Conservation (phyloP, 345 rosid genomes). For the Salix udensis region DNA sequence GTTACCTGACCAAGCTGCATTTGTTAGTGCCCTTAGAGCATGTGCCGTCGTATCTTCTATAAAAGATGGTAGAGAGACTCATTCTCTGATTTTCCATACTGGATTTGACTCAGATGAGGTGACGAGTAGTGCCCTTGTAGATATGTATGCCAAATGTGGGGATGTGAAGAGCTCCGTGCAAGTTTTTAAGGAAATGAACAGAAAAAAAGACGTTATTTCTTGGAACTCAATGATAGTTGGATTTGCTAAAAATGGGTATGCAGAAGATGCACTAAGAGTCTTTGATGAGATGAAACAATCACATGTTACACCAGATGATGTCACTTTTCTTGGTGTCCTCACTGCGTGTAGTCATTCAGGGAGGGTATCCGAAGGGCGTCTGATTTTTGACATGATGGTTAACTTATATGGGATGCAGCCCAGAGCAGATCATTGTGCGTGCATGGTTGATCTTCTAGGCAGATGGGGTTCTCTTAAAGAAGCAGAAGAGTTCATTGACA, state of each 20-base stretch:
- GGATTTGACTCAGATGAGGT: slow-evolving; percentile 71
- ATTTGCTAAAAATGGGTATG: slow-evolving; percentile 80
- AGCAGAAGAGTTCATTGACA: slow-evolving; percentile 66
- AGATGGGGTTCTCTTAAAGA: slow-evolving; percentile 84
- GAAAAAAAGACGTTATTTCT: slow-evolving; percentile 49
- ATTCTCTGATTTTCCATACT: slow-evolving; percentile 60
- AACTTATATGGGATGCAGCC: slow-evolving; percentile 53
- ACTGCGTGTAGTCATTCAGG: slow-evolving; percentile 97
- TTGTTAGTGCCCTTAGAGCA: slow-evolving; percentile 76
- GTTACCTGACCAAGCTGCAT: slow-evolving; percentile 86
- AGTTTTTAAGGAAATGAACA: slow-evolving; percentile 58
- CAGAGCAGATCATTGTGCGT: slow-evolving; percentile 76
- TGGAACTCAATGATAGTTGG: slow-evolving; percentile 97
- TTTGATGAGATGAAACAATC: slow-evolving; percentile 62
- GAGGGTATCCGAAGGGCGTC: slow-evolving; percentile 61
- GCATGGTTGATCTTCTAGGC: slow-evolving; percentile 93
- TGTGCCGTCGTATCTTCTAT: slow-evolving; percentile 65
- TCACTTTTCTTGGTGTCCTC: slow-evolving; percentile 89
- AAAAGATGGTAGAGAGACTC: slow-evolving; percentile 62
- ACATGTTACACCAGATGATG: slow-evolving; percentile 59
- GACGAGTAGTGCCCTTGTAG: slow-evolving; percentile 69
- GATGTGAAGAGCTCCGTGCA: slow-evolving; percentile 59
- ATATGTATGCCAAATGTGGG: slow-evolving; percentile 98
- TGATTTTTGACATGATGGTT: slow-evolving; percentile 62
- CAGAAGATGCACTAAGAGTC: slow-evolving; percentile 67